A percentile compares a stretch with the other conserved stretches of the same genome.
Evolutionary conservation across 257 asterid genomes (phyloP).

Genomic region (Fraxinus quadrangulata): DNA sequence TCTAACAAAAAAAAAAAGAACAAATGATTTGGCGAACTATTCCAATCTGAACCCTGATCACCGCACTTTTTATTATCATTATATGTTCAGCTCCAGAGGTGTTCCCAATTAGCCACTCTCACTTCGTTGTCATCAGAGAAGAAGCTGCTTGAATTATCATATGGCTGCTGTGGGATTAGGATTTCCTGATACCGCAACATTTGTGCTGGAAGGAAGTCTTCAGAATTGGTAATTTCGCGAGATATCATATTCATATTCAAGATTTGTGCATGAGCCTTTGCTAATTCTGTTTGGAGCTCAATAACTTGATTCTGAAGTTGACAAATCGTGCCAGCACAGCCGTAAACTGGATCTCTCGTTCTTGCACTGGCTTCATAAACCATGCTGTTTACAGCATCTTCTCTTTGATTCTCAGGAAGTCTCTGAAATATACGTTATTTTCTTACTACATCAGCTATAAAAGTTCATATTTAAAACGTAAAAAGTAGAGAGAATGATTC

Average conservation of each 20-base stretch:
- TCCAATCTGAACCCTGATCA: too few relatives aligned
- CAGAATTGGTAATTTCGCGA: conserved; percentile 1
- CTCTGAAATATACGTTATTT: conserved; percentile 11
- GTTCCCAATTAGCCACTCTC: neutral
- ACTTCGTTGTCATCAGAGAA: neutral
- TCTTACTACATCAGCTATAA: neutral
- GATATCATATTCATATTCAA: conserved; percentile 30
- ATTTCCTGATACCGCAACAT: neutral
- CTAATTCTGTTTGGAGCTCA: conserved; percentile 44
- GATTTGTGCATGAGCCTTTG: conserved; percentile 35
- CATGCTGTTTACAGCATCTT: conserved; percentile 41
- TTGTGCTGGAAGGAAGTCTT: neutral
- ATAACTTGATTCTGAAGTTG: conserved; percentile 38
- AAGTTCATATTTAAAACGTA: too few relatives aligned
- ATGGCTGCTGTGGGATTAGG: neutral
- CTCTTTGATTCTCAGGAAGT: conserved; percentile 34
- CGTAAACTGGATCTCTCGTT: conserved; percentile 37
- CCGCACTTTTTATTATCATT: too few relatives aligned
- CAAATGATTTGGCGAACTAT: too few relatives aligned
- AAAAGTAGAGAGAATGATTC: too few relatives aligned
- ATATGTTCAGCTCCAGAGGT: neutral
- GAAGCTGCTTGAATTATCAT: neutral
- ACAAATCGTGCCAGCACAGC: conserved; percentile 35
- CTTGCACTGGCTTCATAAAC: conserved; percentile 45
- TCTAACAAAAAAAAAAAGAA: too few relatives aligned